Base-by-base conservation (phyloP, 78 protist genomes). In the Polysphondylium violaceum region DNA sequence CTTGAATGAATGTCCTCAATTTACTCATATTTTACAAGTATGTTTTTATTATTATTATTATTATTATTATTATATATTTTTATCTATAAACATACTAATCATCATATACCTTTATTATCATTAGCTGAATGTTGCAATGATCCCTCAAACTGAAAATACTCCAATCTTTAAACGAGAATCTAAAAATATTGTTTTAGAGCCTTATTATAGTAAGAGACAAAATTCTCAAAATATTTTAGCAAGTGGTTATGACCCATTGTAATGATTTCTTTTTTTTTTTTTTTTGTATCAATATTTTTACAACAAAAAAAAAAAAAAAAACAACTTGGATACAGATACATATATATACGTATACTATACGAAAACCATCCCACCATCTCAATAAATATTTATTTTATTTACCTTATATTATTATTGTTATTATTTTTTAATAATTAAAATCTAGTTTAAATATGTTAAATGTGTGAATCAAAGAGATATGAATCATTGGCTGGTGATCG, bases 161-260 rank as follows among this genome's bases (percentile, higher is more conserved):
- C 85, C 85, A 63, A 29, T 36, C 9, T 86, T 86, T 33, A 75
- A 55, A 51, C 67, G 78, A 1, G 83, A 86, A 51, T 63, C 53
- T 41, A 86, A 86, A 68, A 74, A 86, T 40, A 9, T 16, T n/a
- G 74, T 74, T 1, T 36, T 86, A 1, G 92, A 74, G 53, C 79
- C 92, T 31, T 86, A 86, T 38, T 86, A 86, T 12, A 64, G 79
- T 27, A 86, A 75, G 61, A 74, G 86, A 86, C 86, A 86, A 51
- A 67, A 33, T 25, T 64, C 92, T n/a, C 77, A 67, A 56, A 69
- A 33, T 36, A 47, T 65, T 51, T 56, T 78, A 25, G 92, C 79
- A 19, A 74, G 63, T 86, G 92, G 92, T 50, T 86, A 86, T 69
- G 92, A 86, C 51, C 92, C 92, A 11, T 23, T 81, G 27, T 33